A percentile compares a stretch with the other conserved stretches of the same genome.
phyloP scores from a whole-genome alignment of 352 stramenopile genomes.

The Blastocystis hominis region DNA sequence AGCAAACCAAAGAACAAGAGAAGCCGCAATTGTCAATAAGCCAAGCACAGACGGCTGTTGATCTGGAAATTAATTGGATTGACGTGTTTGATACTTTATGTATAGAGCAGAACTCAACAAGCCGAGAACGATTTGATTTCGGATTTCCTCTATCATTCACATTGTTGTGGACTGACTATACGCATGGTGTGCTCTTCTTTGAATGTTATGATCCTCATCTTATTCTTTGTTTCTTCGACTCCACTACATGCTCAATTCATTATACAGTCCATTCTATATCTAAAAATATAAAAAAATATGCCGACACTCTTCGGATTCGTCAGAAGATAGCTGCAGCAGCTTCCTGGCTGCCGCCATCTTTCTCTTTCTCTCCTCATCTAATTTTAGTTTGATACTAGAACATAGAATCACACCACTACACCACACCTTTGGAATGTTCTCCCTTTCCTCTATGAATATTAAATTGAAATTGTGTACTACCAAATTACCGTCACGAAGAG shows the following conservation, averaged over 20 bases:
- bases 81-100: neutral
- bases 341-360: neutral
- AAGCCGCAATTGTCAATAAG: slow-evolving; percentile 53
- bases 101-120: slow-evolving; percentile 18
- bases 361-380: neutral
- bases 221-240: neutral
- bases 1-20: neutral
- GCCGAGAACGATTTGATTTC: slow-evolving; percentile 11
- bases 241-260: neutral
- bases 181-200: slow-evolving; percentile 3
- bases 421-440: too few species aligned
- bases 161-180: neutral
- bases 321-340: neutral
- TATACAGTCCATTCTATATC: neutral
- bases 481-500: too few species aligned
- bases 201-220: neutral
- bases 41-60: neutral
- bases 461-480: too few species aligned
- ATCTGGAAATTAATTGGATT: neutral
- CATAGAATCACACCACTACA: too few species aligned
- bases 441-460: too few species aligned
- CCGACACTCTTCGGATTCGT: slow-evolving; percentile 30
- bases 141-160: slow-evolving; percentile 14
- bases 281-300: neutral
- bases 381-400: neutral